These are phyloP conservation scores for Vitrella brassicaformis DNA, from an alignment of 73 alveolate species.

Conservation along the genomic window DNA sequence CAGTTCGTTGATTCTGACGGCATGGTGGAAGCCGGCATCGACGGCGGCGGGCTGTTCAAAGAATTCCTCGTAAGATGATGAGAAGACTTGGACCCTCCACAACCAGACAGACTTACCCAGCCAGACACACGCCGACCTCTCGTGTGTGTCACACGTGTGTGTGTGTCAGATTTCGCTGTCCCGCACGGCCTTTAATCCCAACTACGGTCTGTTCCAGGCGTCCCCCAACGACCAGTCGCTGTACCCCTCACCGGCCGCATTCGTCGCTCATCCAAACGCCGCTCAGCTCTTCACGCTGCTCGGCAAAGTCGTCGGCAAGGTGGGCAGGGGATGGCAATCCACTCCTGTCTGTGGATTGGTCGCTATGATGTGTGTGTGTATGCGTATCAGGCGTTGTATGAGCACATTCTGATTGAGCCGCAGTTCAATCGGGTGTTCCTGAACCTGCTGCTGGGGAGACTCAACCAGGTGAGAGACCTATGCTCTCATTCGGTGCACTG, in stretches of 20 bases:
- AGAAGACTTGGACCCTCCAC: too few relatives aligned
- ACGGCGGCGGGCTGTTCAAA: conserved; percentile 50
- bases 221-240: conserved; percentile 21
- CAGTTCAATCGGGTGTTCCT: conserved; percentile 33
- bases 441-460: conserved; percentile 16
- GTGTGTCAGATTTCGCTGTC: conserved; percentile 12
- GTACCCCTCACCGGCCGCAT: not conserved
- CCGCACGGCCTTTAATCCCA: conserved; percentile 13
- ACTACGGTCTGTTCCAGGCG: conserved; percentile 34
- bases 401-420: conserved; percentile 24
- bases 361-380: too few relatives aligned
- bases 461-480: conserved; percentile 8
- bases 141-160: too few relatives aligned
- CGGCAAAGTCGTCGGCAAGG: conserved; percentile 36
- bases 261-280: not conserved
- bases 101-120: too few relatives aligned
- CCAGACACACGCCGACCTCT: too few relatives aligned
- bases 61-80: conserved; percentile 31
- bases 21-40: conserved; percentile 37
- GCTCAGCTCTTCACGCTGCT: conserved; percentile 19
- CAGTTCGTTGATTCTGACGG: conserved; percentile 20
- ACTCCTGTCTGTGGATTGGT: too few relatives aligned
- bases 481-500: too few relatives aligned
- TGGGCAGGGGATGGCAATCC: too few relatives aligned
- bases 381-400: conserved; percentile 37